phyloP scores from a whole-genome alignment of 345 rosid species.

The Ceriops tagal region DNA sequence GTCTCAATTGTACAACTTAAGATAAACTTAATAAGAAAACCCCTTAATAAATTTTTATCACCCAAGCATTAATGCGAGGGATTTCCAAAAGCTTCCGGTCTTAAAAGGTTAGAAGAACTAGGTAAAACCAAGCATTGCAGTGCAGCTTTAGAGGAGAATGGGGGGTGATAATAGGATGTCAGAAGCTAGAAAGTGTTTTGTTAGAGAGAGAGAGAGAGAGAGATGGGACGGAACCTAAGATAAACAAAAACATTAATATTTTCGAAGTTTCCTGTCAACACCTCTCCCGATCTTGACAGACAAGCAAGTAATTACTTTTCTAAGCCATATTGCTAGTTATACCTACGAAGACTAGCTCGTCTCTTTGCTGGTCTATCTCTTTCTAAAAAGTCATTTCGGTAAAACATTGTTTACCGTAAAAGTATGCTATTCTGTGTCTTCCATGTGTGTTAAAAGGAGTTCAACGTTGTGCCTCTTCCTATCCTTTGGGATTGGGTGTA shows the following conservation, averaged over 20 bases:
- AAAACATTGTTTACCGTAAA: too few species aligned
- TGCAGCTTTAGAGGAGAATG: neutral
- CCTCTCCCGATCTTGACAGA: too few species aligned
- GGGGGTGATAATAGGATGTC: neutral
- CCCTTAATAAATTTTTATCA: too few species aligned
- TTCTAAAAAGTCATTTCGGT: too few species aligned
- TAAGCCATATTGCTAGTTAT: too few species aligned
- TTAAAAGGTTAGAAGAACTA: neutral
- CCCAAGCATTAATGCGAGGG: neutral
- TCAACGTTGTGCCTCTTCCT: too few species aligned
- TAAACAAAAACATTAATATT: neutral
- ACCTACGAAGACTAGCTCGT: neutral
- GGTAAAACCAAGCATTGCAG: neutral
- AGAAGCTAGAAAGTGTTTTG: neutral
- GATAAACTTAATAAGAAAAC: too few species aligned
- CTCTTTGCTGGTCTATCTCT: too few species aligned
- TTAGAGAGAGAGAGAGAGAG: neutral
- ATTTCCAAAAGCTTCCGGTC: neutral
- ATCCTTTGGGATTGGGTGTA: too few species aligned
- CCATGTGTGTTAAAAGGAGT: too few species aligned
- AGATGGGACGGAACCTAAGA: conserved; percentile 1
- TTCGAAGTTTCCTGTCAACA: neutral
- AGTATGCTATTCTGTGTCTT: too few species aligned
- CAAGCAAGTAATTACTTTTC: neutral
- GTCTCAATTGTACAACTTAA: too few species aligned